phyloP scores from a whole-genome alignment of 805 yeast genomes.

The Metschnikowia continentalis region DNA sequence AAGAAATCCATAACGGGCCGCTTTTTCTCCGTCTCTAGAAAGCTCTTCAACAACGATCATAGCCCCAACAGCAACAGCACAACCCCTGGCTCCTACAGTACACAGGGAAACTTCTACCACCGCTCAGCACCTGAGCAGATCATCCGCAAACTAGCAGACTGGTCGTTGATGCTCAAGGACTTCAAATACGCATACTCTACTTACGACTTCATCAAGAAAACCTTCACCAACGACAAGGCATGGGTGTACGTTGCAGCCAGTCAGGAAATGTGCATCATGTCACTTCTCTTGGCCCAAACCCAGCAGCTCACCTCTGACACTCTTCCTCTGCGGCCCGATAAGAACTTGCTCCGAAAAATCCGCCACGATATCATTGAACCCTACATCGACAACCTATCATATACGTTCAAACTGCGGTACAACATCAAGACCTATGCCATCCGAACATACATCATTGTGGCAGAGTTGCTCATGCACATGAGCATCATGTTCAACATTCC shows the following conservation, averaged over 20 bases:
- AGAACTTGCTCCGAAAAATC: conserved; percentile 42
- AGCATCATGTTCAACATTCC: conserved; percentile 37
- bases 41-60: conserved; percentile 45
- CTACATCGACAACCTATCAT: conserved; percentile 64
- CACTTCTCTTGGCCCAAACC: conserved; percentile 59
- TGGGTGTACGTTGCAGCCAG: conserved; percentile 77
- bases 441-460: conserved; percentile 59
- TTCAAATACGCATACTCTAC: conserved; percentile 78
- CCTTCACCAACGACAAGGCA: conserved; percentile 70
- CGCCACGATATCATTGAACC: conserved; percentile 55
- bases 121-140: conserved; percentile 65
- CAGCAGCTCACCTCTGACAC: conserved; percentile 22
- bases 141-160: conserved; percentile 82
- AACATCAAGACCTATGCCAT: conserved; percentile 66
- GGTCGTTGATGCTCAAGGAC: conserved; percentile 88
- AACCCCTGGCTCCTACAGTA: conserved; percentile 39
- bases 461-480: conserved; percentile 64
- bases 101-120: conserved; percentile 54
- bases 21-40: conserved; percentile 61
- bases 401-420: conserved; percentile 70
- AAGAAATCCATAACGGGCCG: conserved; percentile 73
- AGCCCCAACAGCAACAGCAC: conserved; percentile 25
- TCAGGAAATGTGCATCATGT: conserved; percentile 83
- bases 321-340: conserved; percentile 28
- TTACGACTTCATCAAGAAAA: conserved; percentile 78